Conservation (phyloP, 768 basidiomycete genomes). For the Rubroboletus pulcherrimus region DNA sequence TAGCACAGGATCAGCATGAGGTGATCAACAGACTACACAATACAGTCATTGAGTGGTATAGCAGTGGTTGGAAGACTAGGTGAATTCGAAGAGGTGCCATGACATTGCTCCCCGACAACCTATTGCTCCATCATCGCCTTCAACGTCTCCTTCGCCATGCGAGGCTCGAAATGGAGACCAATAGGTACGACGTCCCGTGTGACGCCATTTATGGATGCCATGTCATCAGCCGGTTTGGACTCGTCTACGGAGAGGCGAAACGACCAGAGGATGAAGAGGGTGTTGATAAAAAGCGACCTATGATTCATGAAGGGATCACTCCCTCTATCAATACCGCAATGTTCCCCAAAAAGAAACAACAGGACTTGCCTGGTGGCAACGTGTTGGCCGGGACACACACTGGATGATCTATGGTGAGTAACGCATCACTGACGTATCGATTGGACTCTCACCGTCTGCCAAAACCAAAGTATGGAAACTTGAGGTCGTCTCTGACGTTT, state of each 20-base stretch:
- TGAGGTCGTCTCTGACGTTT: conserved; percentile 42
- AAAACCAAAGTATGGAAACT: conserved; percentile 50
- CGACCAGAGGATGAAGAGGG: conserved; percentile 57
- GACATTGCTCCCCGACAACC: background rate
- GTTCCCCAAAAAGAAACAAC: background rate
- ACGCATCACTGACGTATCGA: background rate
- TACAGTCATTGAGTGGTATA: too few species aligned
- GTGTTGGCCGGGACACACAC: conserved; percentile 60
- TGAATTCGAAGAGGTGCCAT: background rate
- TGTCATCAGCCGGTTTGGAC: conserved; percentile 48
- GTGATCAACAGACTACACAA: background rate
- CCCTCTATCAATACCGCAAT: background rate
- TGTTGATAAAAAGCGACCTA: conserved; percentile 59
- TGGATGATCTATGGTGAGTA: conserved; percentile 13
- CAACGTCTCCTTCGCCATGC: conserved; percentile 20
- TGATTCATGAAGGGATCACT: background rate
- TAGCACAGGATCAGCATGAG: background rate
- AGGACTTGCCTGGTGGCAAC: conserved; percentile 39
- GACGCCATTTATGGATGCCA: conserved; percentile 42
- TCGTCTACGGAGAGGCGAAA: conserved; percentile 49
- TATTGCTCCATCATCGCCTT: conserved; percentile 1
- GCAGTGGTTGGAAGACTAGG: background rate
- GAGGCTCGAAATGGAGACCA: conserved; percentile 48
- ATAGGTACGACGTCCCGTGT: conserved; percentile 39
- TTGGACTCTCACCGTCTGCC: conserved; percentile 33